Evolutionary conservation across 192 early-diverging fungal genomes (phyloP), one percentile per base, ranked within the genome.

Genomic region (Cetraspora pellucida): DNA sequence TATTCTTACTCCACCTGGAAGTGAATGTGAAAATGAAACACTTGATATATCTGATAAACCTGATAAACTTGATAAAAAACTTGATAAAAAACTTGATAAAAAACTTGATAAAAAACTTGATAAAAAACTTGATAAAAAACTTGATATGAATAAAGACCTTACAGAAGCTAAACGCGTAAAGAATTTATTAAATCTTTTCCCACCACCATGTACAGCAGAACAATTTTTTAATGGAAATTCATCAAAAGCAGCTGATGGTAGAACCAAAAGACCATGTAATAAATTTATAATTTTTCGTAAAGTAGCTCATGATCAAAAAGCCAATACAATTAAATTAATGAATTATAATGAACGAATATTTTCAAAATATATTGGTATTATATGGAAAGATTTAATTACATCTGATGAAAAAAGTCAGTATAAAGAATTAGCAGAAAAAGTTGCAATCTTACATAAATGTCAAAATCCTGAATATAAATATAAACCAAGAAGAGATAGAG

Each of bases 261-360:
- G 25, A 16, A 7, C 47, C 17, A 68, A 68, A 21, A 19, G 66
- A 16, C 66, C 66, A 4, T 49, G 28, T n/a, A 68, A 68, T 49
- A 27, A 27, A 14, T 68, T 68, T 14, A 68, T 68, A 2, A 49
- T 68, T 14, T 68, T 68, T 6, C 43, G 66, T 27, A 68, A 68
- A 6, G 23, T 68, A 10, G 44, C 66, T 4, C 66, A 68, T 49
- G 66, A 68, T 14, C n/a, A 68, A 49, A 68, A 68, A 14, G 23
- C 13, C 1, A 2, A 25, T 13, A 68, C 10, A 1, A n/a, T 2
- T 25, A n/a, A 21, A 45, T 27, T 68, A 27, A 21, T 4, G 19
- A 9, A 14, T 5, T 49, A 49, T 46, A 68, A 68, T 47, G 44
- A 68, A 68, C 8, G 66, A 25, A 21, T 25, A 16, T 68, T 68